phyloP scores from a whole-genome alignment of 2,329 filamentous ascomycete species.

The Apiospora saccharicola region DNA sequence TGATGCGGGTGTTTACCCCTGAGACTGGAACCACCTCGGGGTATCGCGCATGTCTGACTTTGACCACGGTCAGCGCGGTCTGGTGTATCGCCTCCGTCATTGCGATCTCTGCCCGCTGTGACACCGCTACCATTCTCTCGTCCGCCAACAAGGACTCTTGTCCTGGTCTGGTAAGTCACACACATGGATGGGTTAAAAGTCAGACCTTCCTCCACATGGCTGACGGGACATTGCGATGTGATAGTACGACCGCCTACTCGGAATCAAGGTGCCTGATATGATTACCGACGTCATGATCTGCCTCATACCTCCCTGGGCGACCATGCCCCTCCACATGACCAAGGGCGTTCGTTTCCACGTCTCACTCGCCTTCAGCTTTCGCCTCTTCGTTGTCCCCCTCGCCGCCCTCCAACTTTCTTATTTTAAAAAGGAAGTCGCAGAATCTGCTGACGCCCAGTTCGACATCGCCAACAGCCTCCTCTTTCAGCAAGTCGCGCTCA shows the following conservation, averaged over 20 bases:
- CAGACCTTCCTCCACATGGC: too few relatives aligned
- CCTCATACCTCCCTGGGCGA: slow-evolving; percentile 29
- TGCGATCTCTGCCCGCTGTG: slow-evolving; percentile 24
- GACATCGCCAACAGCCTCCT: slow-evolving; percentile 30
- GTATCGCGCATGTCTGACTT: slow-evolving; percentile 25
- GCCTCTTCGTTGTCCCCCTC: slow-evolving; percentile 31
- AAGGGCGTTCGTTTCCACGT: slow-evolving; percentile 31
- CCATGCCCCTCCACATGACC: slow-evolving; percentile 32
- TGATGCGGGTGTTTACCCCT: slow-evolving; percentile 31
- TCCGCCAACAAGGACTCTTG: slow-evolving; percentile 23
- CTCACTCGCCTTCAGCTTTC: slow-evolving; percentile 34
- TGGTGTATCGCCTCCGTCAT: slow-evolving; percentile 30
- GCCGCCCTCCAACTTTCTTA: slow-evolving; percentile 29
- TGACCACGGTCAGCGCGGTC: slow-evolving; percentile 26
- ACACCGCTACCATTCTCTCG: slow-evolving; percentile 22
- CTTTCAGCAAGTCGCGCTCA: slow-evolving; percentile 33
- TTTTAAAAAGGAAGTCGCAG: slow-evolving; percentile 26
- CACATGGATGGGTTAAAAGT: background rate
- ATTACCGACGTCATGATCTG: slow-evolving; percentile 32
- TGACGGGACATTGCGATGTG: too few relatives aligned
- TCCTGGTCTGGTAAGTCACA: slow-evolving; percentile 27
- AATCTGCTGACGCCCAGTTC: slow-evolving; percentile 30
- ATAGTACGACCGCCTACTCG: slow-evolving; percentile 19
- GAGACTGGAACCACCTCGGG: slow-evolving; percentile 27
- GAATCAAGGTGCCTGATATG: slow-evolving; percentile 23